Evolutionary conservation across 164 flowering plant genomes (phyloP).

Genomic region (Tetrastigma voinierianum): DNA sequence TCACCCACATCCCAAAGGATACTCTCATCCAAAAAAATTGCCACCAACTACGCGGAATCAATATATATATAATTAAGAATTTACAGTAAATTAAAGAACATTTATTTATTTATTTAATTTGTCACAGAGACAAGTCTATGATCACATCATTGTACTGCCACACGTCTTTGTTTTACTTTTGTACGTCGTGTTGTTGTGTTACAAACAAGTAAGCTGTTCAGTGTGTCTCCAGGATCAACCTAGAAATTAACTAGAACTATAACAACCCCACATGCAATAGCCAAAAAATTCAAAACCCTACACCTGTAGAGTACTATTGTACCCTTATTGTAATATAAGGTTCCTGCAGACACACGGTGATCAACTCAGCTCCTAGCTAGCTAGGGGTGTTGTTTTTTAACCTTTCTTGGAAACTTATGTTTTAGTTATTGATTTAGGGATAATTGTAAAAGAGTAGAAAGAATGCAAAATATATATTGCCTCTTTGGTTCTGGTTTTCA

Average conservation of each 20-base stretch:
- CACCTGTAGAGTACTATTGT: no score
- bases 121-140: not conserved
- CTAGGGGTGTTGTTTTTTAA: constrained; percentile 11
- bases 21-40: not conserved
- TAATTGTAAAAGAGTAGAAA: no score
- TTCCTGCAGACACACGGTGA: constrained; percentile 25
- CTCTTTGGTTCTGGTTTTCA: no score
- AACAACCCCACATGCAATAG: not conserved
- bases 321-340: constrained; percentile 6
- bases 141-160: constrained; percentile 22
- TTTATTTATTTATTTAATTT: not conserved
- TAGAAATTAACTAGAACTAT: no score
- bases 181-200: no score
- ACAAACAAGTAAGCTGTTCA: not conserved
- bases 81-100: no score
- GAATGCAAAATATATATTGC: no score
- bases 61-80: not conserved
- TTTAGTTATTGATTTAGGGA: no score
- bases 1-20: constrained; percentile 7
- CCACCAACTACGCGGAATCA: constrained; percentile 17
- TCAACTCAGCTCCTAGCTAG: no score
- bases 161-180: constrained; percentile 11
- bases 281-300: constrained; percentile 2
- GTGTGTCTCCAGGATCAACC: not conserved
- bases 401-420: no score